Conservation (phyloP, 1,139 yeast species). For the Pichia norvegensis region DNA sequence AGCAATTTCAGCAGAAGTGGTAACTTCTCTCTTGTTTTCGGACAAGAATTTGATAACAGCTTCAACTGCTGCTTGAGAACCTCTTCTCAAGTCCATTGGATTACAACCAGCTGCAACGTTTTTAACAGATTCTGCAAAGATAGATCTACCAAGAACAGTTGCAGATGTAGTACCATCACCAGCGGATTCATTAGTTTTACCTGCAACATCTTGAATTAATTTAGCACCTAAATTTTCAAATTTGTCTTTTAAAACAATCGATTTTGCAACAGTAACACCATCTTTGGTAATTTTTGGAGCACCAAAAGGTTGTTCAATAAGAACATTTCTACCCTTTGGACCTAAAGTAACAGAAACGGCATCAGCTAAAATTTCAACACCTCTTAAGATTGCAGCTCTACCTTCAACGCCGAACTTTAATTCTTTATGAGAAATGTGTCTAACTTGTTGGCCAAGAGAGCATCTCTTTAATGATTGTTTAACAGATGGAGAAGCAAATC, state of each 20-base stretch:
- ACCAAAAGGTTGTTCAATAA: conserved; percentile 95
- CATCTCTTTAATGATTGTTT: conserved; percentile 27
- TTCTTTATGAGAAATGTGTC: conserved; percentile 81
- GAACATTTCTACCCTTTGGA: conserved; percentile 96
- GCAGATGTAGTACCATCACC: conserved; percentile 99
- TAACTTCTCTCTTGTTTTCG: conserved; percentile 89
- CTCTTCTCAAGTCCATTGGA: conserved; percentile 99
- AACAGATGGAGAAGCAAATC: conserved; percentile 44
- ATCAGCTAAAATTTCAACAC: conserved; percentile 94
- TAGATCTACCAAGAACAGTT: conserved; percentile 93
- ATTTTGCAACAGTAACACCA: conserved; percentile 96
- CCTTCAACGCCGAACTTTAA: conserved; percentile 98
- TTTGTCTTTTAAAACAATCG: conserved; percentile 81
- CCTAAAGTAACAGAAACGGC: conserved; percentile 97
- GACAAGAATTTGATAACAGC: conserved; percentile 88
- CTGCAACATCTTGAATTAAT: conserved; percentile 93
- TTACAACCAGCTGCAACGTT: conserved; percentile 99
- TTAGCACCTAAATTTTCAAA: conserved; percentile 97
- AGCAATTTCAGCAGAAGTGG: conserved; percentile 95
- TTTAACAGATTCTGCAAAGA: conserved; percentile 94
- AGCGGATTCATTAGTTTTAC: conserved; percentile 96
- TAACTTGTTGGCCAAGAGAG: conserved; percentile 32
- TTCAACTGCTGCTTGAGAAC: conserved; percentile 97
- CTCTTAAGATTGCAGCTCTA: conserved; percentile 90
- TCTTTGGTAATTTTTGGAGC: conserved; percentile 98